phyloP scores from a whole-genome alignment of 139 green algal genomes.

The Chlamydomonas sp. region DNA sequence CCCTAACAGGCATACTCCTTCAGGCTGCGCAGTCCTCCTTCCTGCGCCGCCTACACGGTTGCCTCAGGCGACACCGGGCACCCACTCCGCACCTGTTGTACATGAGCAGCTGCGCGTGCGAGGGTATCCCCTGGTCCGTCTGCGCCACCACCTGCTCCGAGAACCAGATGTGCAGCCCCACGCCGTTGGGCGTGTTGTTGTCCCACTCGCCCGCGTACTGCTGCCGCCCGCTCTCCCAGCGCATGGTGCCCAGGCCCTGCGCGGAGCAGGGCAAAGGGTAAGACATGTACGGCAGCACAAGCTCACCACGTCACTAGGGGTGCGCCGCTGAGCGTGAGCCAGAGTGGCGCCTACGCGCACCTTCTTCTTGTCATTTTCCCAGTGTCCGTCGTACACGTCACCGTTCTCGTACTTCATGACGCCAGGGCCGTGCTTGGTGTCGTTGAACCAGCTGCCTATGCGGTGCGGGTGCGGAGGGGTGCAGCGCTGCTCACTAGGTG shows the following conservation, averaged over 20 bases:
- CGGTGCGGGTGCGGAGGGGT: neutral
- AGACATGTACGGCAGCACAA: too few relatives aligned
- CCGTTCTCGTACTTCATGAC: constrained; percentile 68
- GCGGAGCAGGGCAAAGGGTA: neutral
- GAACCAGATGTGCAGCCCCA: constrained; percentile 71
- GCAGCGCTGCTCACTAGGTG: neutral
- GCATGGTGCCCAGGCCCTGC: constrained; percentile 62
- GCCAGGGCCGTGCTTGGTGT: constrained; percentile 71
- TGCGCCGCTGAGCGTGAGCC: too few relatives aligned
- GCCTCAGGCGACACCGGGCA: neutral
- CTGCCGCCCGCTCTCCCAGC: constrained; percentile 57
- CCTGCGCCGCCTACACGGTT: too few relatives aligned
- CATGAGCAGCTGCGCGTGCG: constrained; percentile 71
- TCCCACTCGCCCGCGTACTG: constrained; percentile 67
- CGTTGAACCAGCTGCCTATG: constrained; percentile 66
- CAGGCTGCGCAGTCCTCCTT: neutral
- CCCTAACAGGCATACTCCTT: neutral
- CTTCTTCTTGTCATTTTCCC: constrained; percentile 56
- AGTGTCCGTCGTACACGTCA: constrained; percentile 69
- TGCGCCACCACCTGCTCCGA: constrained; percentile 30
- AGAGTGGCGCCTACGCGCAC: neutral
- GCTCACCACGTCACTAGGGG: too few relatives aligned
- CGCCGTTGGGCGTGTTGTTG: constrained; percentile 62
- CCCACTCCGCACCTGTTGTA: constrained; percentile 65
- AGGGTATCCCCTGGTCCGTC: constrained; percentile 18